Base-by-base conservation (phyloP, 495 filamentous ascomycete genomes). In the Clohesyomyces aquaticus region DNA sequence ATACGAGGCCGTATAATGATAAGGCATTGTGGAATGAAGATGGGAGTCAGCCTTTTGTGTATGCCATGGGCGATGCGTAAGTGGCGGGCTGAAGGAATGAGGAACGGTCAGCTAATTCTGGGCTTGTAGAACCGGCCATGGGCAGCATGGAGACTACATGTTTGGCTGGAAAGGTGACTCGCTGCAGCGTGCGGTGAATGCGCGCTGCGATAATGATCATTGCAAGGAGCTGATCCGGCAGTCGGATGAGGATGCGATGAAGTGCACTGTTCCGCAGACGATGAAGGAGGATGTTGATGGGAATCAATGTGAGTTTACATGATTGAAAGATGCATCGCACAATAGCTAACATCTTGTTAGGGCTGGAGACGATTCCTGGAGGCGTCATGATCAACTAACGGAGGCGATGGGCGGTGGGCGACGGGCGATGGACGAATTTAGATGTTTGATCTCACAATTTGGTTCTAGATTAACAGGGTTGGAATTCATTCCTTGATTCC, bases 61-160 rank as follows among this genome's bases (percentile, higher is more conserved):
- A 76, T 57, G 75, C 72, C 55, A 77, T 81, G 78, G 81, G 81
- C 73, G 73, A 81, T 29, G 77, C 50, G 77, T 80, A 59, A 66
- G 77, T 72, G 38, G 19, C 10, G 28, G 11, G 14, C 25, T 28
- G 12, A 21, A 8, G 4, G 3, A 2, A 9, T 9, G 22, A 32
- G 16, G 3, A 26, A 4, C 45, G 1, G 41, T 43, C 11, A 56
- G 6, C 4, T 26, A n/a, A n/a, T 55, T 54, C 21, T 22, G 16
- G 32, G 1, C 2, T 11, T 25, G 19, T 51, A 79, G 73, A 0
- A 72, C 75, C 12, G 78, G 79, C 14, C 77, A 77, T 50, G 76
- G 76, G 6, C 74, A 79, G 28, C 79, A 80, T 38, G 79, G 77
- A 21, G 79, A 81, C 52, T 81, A 61, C 32, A 35, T 79, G 1